phyloP scores from a whole-genome alignment of 768 basidiomycete genomes.

The Leccinum longicurvipes region DNA sequence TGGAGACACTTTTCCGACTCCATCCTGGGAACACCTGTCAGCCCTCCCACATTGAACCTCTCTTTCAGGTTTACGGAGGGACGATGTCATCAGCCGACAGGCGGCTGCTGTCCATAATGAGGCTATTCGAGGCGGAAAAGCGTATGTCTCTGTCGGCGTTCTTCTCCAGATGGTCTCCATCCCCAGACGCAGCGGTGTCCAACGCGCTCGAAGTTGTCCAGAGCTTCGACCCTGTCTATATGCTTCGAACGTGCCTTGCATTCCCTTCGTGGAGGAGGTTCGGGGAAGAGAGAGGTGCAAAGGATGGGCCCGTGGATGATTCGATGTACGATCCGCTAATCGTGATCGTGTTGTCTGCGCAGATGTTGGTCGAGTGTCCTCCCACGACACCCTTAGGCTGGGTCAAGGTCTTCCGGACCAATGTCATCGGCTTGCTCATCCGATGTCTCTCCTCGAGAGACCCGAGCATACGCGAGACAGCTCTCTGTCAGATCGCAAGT shows the following conservation, averaged over 20 bases:
- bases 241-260: constrained; percentile 66
- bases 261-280: constrained; percentile 69
- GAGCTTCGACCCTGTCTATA: constrained; percentile 53
- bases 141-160: constrained; percentile 62
- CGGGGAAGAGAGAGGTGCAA: constrained; percentile 32
- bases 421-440: constrained; percentile 70
- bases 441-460: constrained; percentile 70
- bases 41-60: constrained; percentile 73
- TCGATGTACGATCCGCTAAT: constrained; percentile 80
- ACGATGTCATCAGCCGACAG: constrained; percentile 63
- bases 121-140: constrained; percentile 70
- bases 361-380: constrained; percentile 57
- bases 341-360: constrained; percentile 60
- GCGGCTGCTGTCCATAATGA: constrained; percentile 69
- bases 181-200: constrained; percentile 39
- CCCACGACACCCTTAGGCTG: constrained; percentile 63
- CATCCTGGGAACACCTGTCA: constrained; percentile 83
- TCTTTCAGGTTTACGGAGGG: constrained; percentile 72
- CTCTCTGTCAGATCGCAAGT: constrained; percentile 57
- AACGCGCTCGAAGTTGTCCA: constrained; percentile 63
- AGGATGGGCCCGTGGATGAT: constrained; percentile 30
- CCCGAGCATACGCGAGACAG: constrained; percentile 53
- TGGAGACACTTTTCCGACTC: constrained; percentile 66
- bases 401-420: constrained; percentile 84
- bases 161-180: constrained; percentile 62